Evolutionary conservation across 164 flowering plant genomes (phyloP).

Genomic region (Vitis rotundifolia): DNA sequence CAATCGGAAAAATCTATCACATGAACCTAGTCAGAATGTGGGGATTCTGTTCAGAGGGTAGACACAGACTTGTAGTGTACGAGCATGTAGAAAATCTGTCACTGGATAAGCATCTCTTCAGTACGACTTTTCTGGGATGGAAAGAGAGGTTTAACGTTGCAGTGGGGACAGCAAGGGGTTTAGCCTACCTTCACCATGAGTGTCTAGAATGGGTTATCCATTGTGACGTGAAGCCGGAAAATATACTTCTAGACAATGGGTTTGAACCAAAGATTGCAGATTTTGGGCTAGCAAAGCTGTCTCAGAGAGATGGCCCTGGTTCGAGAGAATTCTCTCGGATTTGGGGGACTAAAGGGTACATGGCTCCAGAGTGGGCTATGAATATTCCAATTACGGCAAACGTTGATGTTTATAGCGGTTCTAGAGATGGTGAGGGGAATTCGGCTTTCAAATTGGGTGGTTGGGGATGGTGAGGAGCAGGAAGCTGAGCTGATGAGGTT

Average conservation of each 20-base stretch:
- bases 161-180: constrained; percentile 34
- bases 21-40: constrained; percentile 36
- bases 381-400: constrained; percentile 32
- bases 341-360: constrained; percentile 36
- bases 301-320: constrained; percentile 12
- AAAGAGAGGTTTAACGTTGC: constrained; percentile 28
- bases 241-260: constrained; percentile 26
- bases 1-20: constrained; percentile 32
- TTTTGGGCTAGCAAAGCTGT: constrained; percentile 33
- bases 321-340: constrained; percentile 21
- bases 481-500: constrained; percentile 23
- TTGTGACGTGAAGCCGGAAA: constrained; percentile 41
- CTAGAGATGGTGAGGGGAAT: constrained; percentile 31
- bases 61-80: constrained; percentile 27
- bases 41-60: constrained; percentile 30
- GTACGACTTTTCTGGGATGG: constrained; percentile 19
- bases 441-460: constrained; percentile 19
- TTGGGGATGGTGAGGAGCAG: constrained; percentile 15
- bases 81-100: constrained; percentile 29
- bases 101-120: constrained; percentile 27
- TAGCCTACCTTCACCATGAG: constrained; percentile 38
- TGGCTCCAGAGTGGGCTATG: constrained; percentile 40
- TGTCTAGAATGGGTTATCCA: constrained; percentile 43
- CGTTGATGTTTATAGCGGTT: constrained; percentile 35
- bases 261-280: constrained; percentile 37